phyloP scores from a whole-genome alignment of 345 rosid genomes.

The Melaleuca alternifolia region DNA sequence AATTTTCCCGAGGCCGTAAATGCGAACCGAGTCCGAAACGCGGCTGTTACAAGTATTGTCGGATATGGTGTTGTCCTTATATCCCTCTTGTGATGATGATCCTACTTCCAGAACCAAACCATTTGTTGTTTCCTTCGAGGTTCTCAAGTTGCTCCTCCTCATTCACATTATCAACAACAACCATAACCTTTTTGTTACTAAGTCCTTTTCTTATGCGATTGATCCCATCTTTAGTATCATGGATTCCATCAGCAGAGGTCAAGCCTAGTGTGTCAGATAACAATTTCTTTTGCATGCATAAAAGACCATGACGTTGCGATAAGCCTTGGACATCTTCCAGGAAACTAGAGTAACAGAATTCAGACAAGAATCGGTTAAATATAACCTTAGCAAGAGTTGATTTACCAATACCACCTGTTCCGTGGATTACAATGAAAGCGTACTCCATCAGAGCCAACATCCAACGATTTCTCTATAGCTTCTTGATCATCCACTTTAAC shows the following conservation, averaged over 20 bases:
- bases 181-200: accelerated
- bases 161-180: neutral
- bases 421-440: neutral
- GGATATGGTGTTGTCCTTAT: no score
- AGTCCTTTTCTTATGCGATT: neutral
- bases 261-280: accelerated
- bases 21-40: no score
- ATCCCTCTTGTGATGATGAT: no score
- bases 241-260: accelerated
- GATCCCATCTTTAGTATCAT: accelerated
- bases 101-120: no score
- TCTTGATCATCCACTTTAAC: neutral
- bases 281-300: neutral
- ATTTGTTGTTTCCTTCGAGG: neutral
- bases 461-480: no score
- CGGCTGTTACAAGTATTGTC: no score
- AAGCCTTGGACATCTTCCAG: neutral
- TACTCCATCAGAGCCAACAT: no score
- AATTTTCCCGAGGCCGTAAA: no score
- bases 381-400: neutral
- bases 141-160: neutral
- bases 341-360: neutral
- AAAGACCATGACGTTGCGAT: neutral
- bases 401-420: neutral
- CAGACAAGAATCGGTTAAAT: no score